Conservation (phyloP, 371 early-diverging fungal species). For the Blastocladiella emersonii region DNA sequence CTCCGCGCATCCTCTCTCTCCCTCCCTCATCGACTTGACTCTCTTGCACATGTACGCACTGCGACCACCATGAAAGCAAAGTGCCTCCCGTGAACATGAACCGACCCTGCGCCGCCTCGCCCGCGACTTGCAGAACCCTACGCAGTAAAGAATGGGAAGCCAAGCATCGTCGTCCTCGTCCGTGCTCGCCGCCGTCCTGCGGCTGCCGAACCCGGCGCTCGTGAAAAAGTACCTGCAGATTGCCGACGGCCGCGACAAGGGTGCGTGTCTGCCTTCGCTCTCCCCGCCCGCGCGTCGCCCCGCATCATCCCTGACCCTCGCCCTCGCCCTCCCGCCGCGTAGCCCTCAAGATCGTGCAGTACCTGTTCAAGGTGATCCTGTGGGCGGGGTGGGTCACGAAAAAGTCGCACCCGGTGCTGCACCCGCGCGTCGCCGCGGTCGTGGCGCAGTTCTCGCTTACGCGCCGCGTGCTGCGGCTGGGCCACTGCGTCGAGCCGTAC, state of each 20-base stretch:
- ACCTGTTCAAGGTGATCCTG: conserved; percentile 49
- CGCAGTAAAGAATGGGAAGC: no score
- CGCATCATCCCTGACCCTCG: not conserved
- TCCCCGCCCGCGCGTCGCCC: not conserved
- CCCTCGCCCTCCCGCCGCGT: not conserved
- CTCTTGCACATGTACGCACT: no score
- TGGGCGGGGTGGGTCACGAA: conserved; percentile 29
- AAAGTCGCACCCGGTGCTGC: conserved; percentile 17
- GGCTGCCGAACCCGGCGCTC: not conserved
- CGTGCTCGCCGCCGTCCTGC: not conserved
- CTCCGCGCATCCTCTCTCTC: no score
- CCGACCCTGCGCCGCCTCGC: no score
- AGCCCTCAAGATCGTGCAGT: conserved; percentile 60
- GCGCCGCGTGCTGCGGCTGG: conserved; percentile 55
- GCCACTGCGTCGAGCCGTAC: conserved; percentile 44
- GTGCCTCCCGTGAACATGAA: no score
- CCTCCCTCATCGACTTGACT: no score
- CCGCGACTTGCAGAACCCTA: no score
- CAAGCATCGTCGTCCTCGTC: no score
- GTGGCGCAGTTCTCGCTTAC: conserved; percentile 54
- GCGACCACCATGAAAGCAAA: no score
- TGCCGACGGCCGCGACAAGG: conserved; percentile 5
- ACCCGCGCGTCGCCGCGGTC: conserved; percentile 27
- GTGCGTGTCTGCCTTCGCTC: not conserved
- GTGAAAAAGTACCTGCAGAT: not conserved